Conservation (phyloP, 2,329 filamentous ascomycete species). For the Ophiostoma montium region DNA sequence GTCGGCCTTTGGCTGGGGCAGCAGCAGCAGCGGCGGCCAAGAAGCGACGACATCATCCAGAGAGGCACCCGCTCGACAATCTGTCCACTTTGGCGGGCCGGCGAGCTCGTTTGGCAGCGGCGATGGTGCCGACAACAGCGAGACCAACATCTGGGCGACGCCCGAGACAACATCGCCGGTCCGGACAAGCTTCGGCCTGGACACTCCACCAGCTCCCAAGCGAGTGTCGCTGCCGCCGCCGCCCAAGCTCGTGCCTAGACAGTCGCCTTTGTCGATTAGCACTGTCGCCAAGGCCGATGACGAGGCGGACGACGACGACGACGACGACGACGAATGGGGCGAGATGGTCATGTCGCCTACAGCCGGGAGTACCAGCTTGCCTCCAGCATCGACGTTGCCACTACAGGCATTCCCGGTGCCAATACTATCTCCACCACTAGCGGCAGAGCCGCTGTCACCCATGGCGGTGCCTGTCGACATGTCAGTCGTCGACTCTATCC, state of each 20-base stretch:
- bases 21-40: background rate
- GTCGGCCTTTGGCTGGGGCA: conserved; percentile 2
- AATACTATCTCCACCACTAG: background rate
- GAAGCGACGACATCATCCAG: background rate
- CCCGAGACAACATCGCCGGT: background rate
- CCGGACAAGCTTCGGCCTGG: background rate
- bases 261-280: background rate
- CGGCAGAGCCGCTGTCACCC: too few species aligned
- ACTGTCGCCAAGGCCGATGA: background rate
- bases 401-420: background rate
- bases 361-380: background rate
- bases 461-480: background rate
- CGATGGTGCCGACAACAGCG: background rate
- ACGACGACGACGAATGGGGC: conserved; percentile 45
- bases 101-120: background rate
- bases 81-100: background rate
- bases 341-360: conserved; percentile 39
- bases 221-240: background rate
- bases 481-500: background rate
- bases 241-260: background rate
- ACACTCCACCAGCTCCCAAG: background rate
- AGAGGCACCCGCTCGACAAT: background rate
- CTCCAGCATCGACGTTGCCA: background rate
- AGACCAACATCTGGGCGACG: background rate
- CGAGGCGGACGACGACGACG: conserved; percentile 15